Percentiles rank a stretch among this genome's conserved stretches.
Conservation (phyloP, 768 basidiomycete species). For the Kwoniella sp. region DNA sequence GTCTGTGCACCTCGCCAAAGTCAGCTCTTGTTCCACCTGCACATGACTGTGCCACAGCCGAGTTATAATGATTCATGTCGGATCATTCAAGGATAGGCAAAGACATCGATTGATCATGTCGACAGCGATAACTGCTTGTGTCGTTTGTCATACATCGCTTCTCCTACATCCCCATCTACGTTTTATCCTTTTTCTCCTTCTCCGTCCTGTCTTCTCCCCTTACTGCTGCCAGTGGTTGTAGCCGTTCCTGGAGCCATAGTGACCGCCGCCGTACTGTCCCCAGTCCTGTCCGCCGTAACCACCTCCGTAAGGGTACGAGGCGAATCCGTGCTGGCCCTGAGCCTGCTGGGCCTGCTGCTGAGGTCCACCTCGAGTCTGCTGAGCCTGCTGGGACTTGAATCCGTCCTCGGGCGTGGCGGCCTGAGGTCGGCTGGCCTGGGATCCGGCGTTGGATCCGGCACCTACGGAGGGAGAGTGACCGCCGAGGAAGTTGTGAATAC, state of each 20-base stretch:
- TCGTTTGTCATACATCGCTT: no score
- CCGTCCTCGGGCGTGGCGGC: constrained; percentile 34
- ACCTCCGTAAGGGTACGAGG: constrained; percentile 33
- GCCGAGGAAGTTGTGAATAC: constrained; percentile 40
- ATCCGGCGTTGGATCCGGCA: not conserved
- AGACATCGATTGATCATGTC: no score
- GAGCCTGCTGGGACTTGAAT: constrained; percentile 23
- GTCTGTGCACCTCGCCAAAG: no score
- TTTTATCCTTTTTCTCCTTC: not conserved
- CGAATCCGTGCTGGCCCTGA: constrained; percentile 16
- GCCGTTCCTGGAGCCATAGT: constrained; percentile 29
- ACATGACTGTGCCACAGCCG: no score
- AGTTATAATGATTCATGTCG: no score
- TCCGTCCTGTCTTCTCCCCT: not conserved
- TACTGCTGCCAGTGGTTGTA: constrained; percentile 41
- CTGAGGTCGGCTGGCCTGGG: constrained; percentile 16
- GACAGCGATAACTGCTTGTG: no score
- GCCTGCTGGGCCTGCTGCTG: constrained; percentile 8
- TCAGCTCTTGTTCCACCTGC: no score
- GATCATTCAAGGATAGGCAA: no score
- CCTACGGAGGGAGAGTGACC: constrained; percentile 20
- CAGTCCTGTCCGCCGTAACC: constrained; percentile 41
- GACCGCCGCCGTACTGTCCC: constrained; percentile 34
- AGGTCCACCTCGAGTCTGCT: not conserved
- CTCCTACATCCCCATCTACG: no score